phyloP scores from a whole-genome alignment of 1,284 basidiomycete genomes.

The Anthracocystis panici-leucophaei region DNA sequence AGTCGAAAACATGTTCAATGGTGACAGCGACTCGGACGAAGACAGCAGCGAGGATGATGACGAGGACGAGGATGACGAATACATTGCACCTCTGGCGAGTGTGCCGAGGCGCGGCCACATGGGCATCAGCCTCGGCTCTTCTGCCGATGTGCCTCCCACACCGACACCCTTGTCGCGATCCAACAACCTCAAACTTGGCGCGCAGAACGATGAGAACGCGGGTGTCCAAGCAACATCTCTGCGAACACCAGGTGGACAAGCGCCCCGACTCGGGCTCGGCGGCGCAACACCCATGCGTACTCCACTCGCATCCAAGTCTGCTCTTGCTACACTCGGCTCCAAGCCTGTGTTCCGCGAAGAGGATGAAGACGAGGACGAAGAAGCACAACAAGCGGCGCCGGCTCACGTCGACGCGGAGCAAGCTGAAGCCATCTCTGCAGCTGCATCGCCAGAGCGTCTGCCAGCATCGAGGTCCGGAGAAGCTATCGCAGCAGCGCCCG shows the following conservation, averaged over 20 bases:
- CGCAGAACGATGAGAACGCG: constrained; percentile 54
- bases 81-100: constrained; percentile 31
- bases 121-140: constrained; percentile 29
- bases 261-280: constrained; percentile 21
- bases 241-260: constrained; percentile 26
- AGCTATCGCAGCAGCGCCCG: constrained; percentile 3
- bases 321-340: constrained; percentile 22
- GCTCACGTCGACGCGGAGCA: neutral
- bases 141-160: constrained; percentile 49
- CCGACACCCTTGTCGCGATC: constrained; percentile 48
- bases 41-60: constrained; percentile 45
- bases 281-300: constrained; percentile 52
- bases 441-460: constrained; percentile 14
- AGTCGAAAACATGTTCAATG: constrained; percentile 67
- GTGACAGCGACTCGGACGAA: constrained; percentile 50
- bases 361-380: constrained; percentile 52
- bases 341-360: constrained; percentile 47
- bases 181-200: constrained; percentile 15
- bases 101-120: constrained; percentile 20
- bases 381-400: constrained; percentile 6
- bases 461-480: neutral
- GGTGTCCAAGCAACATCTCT: constrained; percentile 44
- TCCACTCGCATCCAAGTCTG: constrained; percentile 30
- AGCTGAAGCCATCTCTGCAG: neutral
- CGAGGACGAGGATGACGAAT: constrained; percentile 40